These are phyloP conservation scores for Mimosa pudica DNA, from an alignment of 306 rosid species.

Conservation along the genomic window DNA sequence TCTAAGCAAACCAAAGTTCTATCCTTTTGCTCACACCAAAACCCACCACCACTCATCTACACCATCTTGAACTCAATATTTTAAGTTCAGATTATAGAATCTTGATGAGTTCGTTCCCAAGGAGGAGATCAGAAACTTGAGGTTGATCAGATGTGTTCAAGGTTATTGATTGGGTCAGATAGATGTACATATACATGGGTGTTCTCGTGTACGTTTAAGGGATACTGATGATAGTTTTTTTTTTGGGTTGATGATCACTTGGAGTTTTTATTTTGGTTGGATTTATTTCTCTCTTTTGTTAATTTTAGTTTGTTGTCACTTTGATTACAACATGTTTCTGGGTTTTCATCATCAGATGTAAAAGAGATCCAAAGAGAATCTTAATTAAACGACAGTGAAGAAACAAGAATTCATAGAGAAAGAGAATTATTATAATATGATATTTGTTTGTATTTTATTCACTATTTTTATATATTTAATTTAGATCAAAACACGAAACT, in stretches of 20 bases:
- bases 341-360: conserved; percentile 27
- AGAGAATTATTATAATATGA: not conserved
- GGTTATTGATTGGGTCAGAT: not conserved
- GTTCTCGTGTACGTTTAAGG: not conserved
- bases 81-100: not conserved
- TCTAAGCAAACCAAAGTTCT: conserved; percentile 36
- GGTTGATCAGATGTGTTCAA: not conserved
- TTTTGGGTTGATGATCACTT: conserved; percentile 5
- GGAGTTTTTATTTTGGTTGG: conserved; percentile 34
- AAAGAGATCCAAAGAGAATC: not conserved
- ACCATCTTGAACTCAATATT: conserved; percentile 41
- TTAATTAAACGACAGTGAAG: conserved; percentile 5
- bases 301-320: not conserved
- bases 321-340: conserved; percentile 22
- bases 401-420: conserved; percentile 18
- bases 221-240: conserved; percentile 14
- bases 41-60: conserved; percentile 34
- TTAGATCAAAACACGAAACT: too few relatives aligned
- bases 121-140: not conserved
- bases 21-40: conserved; percentile 46
- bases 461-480: too few relatives aligned
- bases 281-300: not conserved
- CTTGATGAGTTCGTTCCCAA: not conserved
- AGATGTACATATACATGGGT: conserved; percentile 42
- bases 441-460: not conserved